These are phyloP conservation scores for Globisporangium splendens DNA, from an alignment of 352 stramenopile species.

Conservation along the genomic window DNA sequence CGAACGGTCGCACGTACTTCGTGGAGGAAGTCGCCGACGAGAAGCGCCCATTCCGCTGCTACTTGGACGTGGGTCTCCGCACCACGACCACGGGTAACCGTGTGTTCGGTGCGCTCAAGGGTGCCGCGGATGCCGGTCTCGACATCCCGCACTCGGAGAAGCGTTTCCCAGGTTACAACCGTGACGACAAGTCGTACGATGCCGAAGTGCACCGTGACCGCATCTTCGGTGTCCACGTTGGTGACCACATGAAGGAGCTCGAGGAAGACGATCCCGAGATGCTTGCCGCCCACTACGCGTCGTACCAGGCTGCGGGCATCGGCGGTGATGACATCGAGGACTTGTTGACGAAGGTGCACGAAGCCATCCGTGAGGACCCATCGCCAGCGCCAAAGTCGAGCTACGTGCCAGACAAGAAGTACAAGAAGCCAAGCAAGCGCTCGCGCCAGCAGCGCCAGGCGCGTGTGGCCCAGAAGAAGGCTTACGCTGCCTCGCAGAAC, in stretches of 20 bases:
- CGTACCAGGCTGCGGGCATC: constrained; percentile 93
- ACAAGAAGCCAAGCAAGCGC: constrained; percentile 93
- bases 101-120: constrained; percentile 99
- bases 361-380: constrained; percentile 97
- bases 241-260: constrained; percentile 99
- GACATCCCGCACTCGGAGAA: constrained; percentile 99
- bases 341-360: constrained; percentile 93
- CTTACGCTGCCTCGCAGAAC: constrained; percentile 61
- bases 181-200: constrained; percentile 98
- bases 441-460: constrained; percentile 94
- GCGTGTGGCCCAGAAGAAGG: constrained; percentile 97
- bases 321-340: constrained; percentile 91
- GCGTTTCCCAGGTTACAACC: constrained; percentile 99
- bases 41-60: constrained; percentile 96
- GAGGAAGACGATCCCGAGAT: constrained; percentile 99
- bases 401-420: constrained; percentile 91
- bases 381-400: constrained; percentile 90
- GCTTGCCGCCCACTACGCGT: constrained; percentile 96
- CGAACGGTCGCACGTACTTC: constrained; percentile 97
- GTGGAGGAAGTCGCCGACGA: constrained; percentile 98
- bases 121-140: constrained; percentile 96
- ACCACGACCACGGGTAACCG: constrained; percentile 97
- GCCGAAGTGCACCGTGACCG: constrained; percentile 96
- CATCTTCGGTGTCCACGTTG: constrained; percentile 98
- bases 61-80: constrained; percentile 97